Conservation (phyloP, 352 stramenopile species). For the Phytophthora tubulina region DNA sequence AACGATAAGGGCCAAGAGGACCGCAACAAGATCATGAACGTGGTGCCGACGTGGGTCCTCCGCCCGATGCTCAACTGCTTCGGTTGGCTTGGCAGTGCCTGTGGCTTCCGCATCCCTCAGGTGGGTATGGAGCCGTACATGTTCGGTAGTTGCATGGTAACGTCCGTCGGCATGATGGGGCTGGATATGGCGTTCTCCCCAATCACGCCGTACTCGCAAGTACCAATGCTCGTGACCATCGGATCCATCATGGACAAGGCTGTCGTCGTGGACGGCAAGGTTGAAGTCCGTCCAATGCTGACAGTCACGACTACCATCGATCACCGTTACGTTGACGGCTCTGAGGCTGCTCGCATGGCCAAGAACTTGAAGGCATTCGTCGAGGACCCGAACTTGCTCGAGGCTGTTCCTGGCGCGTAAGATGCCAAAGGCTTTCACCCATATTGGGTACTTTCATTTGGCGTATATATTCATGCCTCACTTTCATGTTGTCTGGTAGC, state of each 20-base stretch:
- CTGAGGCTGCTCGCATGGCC: conserved; percentile 67
- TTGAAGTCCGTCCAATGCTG: conserved; percentile 70
- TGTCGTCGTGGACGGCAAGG: conserved; percentile 65
- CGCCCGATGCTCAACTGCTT: conserved; percentile 66
- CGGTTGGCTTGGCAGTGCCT: conserved; percentile 68
- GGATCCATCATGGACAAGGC: conserved; percentile 72
- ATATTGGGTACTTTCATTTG: conserved; percentile 9
- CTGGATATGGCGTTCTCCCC: conserved; percentile 74
- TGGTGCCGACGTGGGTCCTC: conserved; percentile 67
- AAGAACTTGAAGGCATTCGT: conserved; percentile 61
- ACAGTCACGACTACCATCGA: conserved; percentile 80
- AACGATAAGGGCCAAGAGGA: conserved; percentile 69
- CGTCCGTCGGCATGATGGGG: conserved; percentile 77
- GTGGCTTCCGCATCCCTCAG: conserved; percentile 59
- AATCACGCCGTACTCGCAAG: conserved; percentile 70
- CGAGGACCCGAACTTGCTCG: conserved; percentile 61
- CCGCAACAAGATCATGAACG: conserved; percentile 69
- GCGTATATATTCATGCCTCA: neutral
- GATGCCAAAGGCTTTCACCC: neutral
- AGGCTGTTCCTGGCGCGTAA: conserved; percentile 49
- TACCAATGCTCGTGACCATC: conserved; percentile 75
- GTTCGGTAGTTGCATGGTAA: conserved; percentile 80
- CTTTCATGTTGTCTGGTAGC: neutral
- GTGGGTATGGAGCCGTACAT: conserved; percentile 77
- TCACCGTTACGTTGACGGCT: conserved; percentile 73